Evolutionary conservation across 2,329 filamentous ascomycete genomes (phyloP).

Genomic region (Ilyonectria robusta): DNA sequence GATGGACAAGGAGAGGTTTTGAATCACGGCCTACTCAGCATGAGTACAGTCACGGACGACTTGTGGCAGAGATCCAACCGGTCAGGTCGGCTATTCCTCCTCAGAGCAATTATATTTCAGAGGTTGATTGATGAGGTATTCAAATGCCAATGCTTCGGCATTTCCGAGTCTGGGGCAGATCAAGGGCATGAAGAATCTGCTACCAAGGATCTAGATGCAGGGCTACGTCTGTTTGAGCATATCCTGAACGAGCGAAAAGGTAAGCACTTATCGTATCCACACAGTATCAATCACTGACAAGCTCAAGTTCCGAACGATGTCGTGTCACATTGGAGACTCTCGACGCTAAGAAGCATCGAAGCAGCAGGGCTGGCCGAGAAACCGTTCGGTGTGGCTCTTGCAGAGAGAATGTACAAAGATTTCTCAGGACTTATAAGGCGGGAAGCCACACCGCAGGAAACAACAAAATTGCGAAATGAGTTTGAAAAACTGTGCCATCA

Average conservation of each 20-base stretch:
- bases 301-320: conserved; percentile 9
- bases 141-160: conserved; percentile 1
- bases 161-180: background rate
- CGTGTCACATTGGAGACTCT: conserved; percentile 12
- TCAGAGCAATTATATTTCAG: conserved; percentile 8
- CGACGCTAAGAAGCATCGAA: conserved; percentile 16
- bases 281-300: background rate
- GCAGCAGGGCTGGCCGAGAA: background rate
- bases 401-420: conserved; percentile 5
- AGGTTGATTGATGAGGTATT: background rate
- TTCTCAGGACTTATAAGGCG: background rate
- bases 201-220: background rate
- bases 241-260: background rate
- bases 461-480: background rate
- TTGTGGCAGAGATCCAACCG: background rate
- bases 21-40: no score
- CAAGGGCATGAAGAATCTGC: background rate
- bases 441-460: conserved; percentile 1
- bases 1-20: no score
- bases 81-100: background rate
- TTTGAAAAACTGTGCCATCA: conserved; percentile 10
- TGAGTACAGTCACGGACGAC: no score
- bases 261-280: background rate
- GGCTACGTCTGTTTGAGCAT: conserved; percentile 5
- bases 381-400: background rate